Evolutionary conservation across 352 stramenopile genomes (phyloP), one percentile per base, ranked within the genome.

Genomic region (Pythium plurisporium): DNA sequence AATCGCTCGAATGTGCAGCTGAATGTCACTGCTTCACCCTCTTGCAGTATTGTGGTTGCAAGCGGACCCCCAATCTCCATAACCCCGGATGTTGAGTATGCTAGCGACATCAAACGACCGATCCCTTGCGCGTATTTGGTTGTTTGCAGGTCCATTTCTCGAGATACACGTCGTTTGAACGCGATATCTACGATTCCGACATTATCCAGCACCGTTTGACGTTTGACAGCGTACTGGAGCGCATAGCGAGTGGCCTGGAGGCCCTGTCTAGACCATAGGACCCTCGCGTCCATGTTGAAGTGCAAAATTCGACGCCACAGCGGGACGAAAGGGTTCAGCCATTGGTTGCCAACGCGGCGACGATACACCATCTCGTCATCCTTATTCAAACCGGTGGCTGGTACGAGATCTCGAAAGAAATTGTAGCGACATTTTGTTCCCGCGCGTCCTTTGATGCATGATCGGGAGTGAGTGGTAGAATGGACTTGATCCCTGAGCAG

Each of bases 51-150:
- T 3, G 60, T 38, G 5, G 65, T 66, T 5, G 57, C 60, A 0
- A 69, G 43, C 5, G 65, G 65, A 0, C 60, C 65, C 2, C 55
- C 65, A 10, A 73, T 57, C 42, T 67, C 65, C 65, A 73, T 73
- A 3, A 60, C 60, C 11, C 50, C 56, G 0, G 60, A 67, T 5
- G 60, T 51, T n/a, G 59, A 37, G 30, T 55, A 63, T 8, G 55
- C 52, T 2, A 69, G 44, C 1, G 60, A 41, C 23, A 73, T 44
- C 4, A 73, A 26, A 4, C 65, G 50, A 1, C 51, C 60, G 2
- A 73, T 19, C 19, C 60, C 60, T 49, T 47, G 31, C 11, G 59
- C 17, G 10, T 53, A 62, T 5, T 23, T 27, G 5, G 45, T 56
- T 11, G 45, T 26, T 5, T 43, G 1, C 8, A 63, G 17, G 17